Conservation (phyloP, 2,329 filamentous ascomycete genomes). For the Colletotrichum acutatum region DNA sequence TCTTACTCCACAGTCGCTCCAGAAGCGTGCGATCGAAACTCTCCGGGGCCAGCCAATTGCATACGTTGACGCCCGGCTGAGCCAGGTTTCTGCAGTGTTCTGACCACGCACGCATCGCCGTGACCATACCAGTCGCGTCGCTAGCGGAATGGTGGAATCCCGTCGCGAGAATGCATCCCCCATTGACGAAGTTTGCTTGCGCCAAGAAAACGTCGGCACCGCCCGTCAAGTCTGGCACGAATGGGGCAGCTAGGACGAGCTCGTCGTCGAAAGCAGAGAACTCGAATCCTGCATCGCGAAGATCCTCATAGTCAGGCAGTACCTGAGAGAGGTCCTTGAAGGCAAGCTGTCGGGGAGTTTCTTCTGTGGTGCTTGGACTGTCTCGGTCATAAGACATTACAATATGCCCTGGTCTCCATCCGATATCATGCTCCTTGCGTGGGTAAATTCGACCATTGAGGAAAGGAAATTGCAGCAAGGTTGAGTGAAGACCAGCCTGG, state of each 20-base stretch:
- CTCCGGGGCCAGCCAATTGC: conserved; percentile 43
- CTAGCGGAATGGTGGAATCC: conserved; percentile 25
- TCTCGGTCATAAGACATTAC: conserved; percentile 34
- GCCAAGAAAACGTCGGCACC: conserved; percentile 42
- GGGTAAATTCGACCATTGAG: conserved; percentile 49
- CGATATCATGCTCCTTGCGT: conserved; percentile 42
- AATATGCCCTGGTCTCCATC: conserved; percentile 42
- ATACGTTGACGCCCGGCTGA: conserved; percentile 28
- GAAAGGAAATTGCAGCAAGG: conserved; percentile 48
- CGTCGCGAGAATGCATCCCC: conserved; percentile 41
- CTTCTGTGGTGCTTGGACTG: not conserved
- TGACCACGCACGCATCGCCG: conserved; percentile 44
- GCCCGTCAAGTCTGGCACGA: conserved; percentile 36
- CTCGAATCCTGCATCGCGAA: conserved; percentile 39
- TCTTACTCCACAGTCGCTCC: conserved; percentile 42
- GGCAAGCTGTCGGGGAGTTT: conserved; percentile 28
- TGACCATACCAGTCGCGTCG: conserved; percentile 44
- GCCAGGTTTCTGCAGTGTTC: conserved; percentile 44
- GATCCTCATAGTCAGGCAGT: conserved; percentile 39
- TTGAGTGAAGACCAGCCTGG: conserved; percentile 47
- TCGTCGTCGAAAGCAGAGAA: conserved; percentile 43
- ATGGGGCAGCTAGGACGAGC: conserved; percentile 39
- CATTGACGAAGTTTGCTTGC: conserved; percentile 46
- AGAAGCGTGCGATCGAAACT: conserved; percentile 45
- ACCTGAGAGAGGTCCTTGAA: conserved; percentile 42